Base-by-base conservation (phyloP, 1,284 basidiomycete genomes). In the Ustilago curta region DNA sequence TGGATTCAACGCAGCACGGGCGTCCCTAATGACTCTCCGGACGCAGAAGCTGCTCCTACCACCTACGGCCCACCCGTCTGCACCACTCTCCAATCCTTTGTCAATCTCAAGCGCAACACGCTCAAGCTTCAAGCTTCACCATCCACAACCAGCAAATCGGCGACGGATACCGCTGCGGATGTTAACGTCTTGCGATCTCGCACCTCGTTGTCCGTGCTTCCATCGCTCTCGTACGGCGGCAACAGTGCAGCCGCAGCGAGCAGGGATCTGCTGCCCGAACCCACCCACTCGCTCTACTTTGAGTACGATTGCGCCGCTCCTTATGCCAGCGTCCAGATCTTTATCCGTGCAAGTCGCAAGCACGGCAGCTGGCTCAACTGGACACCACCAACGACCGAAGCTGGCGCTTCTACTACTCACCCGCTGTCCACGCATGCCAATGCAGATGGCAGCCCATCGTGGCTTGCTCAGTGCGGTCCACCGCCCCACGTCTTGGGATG, bases 81-180 rank as follows among this genome's bases (percentile, higher is more conserved):
- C 64, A 79, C 79, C 21, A 81, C 79, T 8, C 65, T 82, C 29
- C 80, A 82, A 57, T 78, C 80, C n/a, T 78, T 73, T 39, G 79
- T 82, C 58, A 82, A 82, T 49, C 68, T 82, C 35, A 82, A 82
- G 64, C 72, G 80, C 19, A 82, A 82, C 52, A 81, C 79, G 0
- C 65, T 82, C 58, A 70, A 70, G 44, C 72, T 82, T 18, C 65
- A 66, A 0, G 25, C 58, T n/a, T 49, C 45, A n/a, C 4, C 55
- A 3, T 42, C 51, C 2, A 25, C 39, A 12, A 32, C 8, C 21
- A 32, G 6, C 32, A 54, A 40, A 19, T 7, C 60, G 16, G 40
- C 58, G 16, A 44, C 58, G 7, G 60, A 58, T n/a, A 6, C 43
- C 7, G 27, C 43, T 23, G 32, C 44, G 21, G 63, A 59, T 47